Base-by-base conservation (phyloP, 176 grass and related monocot genomes). In the Oryza australiensis region DNA sequence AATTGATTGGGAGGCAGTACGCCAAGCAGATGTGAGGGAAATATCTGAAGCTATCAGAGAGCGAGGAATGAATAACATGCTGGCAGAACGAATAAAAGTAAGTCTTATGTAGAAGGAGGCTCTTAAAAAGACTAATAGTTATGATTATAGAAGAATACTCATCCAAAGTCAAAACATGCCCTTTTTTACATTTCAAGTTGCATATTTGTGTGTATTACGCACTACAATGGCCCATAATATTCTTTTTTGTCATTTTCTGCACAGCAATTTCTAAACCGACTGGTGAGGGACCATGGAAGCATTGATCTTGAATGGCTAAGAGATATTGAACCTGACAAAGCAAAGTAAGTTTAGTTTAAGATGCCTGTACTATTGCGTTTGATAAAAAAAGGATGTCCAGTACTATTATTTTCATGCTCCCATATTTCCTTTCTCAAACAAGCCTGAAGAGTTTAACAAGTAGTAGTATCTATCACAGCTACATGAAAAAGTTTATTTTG, bases 1-100 rank as follows among this genome's bases (percentile, higher is more conserved):
- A 74, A 73, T 97, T 87, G 92, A 97, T 70, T 97, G 90, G 81
- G 89, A 94, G 53, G 89, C 94, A 73, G 60, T 97, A 81, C 77
- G 85, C 72, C 73, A 76, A 80, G 89, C 87, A 69, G 79, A 91
- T 33, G 87, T 97, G 20, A 84, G 75, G 12, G 83, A 88, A 45
- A 75, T 97, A 86, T 90, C 94, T 53, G 83, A 92, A 16, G 62
- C 87, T 48, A 97, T 97, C 65, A 92, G 80, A 87, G 85, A 92
- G 67, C 88, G 94, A 81, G 94, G 94, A 77, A 94, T 97, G 94
- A 92, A 94, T 68, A 97, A 97, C 37, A 84, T 94, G 91, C 85
- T 97, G 65, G 94, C 91, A 77, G 85, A 94, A 51, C 70, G 94
- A 22, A 97, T 97, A 77, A 92, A 94, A 88, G 94, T 94, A 88